Base-by-base conservation (phyloP, 768 basidiomycete genomes). In the Trametes maxima region DNA sequence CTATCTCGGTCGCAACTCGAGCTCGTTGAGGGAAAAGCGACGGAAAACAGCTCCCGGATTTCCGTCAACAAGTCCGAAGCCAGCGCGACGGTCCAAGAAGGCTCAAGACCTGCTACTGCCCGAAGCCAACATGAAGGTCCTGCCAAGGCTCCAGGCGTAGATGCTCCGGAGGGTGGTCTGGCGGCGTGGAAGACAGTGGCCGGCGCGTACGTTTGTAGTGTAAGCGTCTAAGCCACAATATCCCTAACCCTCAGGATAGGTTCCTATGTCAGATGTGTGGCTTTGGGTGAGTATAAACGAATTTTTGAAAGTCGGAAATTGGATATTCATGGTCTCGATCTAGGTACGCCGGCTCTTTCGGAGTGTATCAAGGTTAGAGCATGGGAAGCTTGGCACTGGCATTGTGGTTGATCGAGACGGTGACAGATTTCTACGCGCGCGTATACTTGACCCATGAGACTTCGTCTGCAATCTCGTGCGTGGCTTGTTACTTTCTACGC, bases 281-380 rank as follows among this genome's bases (percentile, higher is more conserved):
- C 16, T 65, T 67, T 36, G 63, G 65, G 68, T 69, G 17, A 11
- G 65, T 61, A 4, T 11, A 12, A 7, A 10, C 5, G 10, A 14
- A 4, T 28, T 6, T 39, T 5, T 3, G 10, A 16, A 13, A 13
- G 24, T 21, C 2, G 24, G 19, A 11, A 21, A n/a, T 3, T 8
- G 3, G 28, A 14, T 19, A 28, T 54, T 49, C 19, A 59, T 14
- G 12, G 8, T 19, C 22, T 24, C 13, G 12, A 2, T 17, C 33
- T 28, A 67, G 73, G 17, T 73, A 75, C 48, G 66, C 69, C 16
- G 67, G 65, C 19, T 69, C 73, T 11, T 75, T 67, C 48, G 74
- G 73, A 35, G 74, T 74, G 5, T 75, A 74, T 61, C 72, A 75
- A 69, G 72, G 71, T 67, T 50, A 19, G 59, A 24, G 11, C 22